Base-by-base conservation (phyloP, 345 rosid genomes). In the Citrus trifoliata region DNA sequence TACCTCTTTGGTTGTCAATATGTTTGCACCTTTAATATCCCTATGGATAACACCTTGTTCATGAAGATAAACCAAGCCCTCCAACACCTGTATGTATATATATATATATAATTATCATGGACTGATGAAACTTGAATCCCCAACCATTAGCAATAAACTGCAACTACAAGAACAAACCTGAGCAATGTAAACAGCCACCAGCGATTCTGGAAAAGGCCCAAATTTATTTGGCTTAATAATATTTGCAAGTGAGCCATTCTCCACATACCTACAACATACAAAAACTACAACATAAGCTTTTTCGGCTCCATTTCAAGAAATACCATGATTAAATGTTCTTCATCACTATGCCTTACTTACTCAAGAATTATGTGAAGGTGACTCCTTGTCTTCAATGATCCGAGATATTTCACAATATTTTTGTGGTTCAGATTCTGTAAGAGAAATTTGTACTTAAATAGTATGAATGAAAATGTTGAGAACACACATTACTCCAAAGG, bases 21-120 rank as follows among this genome's bases (percentile, higher is more conserved):
- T 97, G 83, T 97, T 97, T 80, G 99, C 99, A 78, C 99, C 99
- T 87, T 97, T 97, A 83, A 97, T 97, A 88, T 97, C 99, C 61
- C 99, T 93, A 88, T 97, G 99, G 75, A 97, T 97, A 67, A 97
- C 98, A 78, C 99, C 99, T 69, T 97, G 99, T 86, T 97, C 99
- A 28, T 97, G 99, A 51, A 97, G 87, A 89, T 97, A 94, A 74
- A 93, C 98, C 82, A 94, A 82, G 62, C 99, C 98, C 88, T 94
- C 99, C 89, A 97, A 83, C 78, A 97, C 99, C 99, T 97, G 79
- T 46, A 74, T 37, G 9, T 37, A 0, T 76, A 68, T 63, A 38
- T 69, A 51, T 77, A 87, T 80, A 38, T 66, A 86, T 51, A 1
- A 37, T 37, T 37, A 37, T 37, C 40, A 37, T 37, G 71, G 22